Conservation (phyloP, 2,329 filamentous ascomycete species). For the Talaromyces islandicus region DNA sequence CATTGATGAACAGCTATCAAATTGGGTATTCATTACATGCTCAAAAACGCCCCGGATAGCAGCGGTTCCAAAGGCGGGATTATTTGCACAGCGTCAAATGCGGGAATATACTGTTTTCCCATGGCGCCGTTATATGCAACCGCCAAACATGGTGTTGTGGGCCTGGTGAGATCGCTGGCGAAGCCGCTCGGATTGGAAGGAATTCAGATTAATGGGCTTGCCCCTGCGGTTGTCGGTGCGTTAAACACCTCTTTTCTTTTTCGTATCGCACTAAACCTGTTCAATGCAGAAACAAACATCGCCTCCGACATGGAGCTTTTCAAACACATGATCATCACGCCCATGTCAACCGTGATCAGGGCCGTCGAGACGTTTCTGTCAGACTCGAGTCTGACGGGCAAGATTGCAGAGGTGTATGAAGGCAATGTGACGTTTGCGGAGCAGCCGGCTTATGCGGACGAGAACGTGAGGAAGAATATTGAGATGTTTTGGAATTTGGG, state of each 20-base stretch:
- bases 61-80: conserved; percentile 37
- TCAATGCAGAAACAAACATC: conserved; percentile 40
- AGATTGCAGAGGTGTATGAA: conserved; percentile 47
- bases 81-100: conserved; percentile 50
- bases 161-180: conserved; percentile 45
- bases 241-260: neutral
- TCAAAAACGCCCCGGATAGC: conserved; percentile 31
- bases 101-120: conserved; percentile 48
- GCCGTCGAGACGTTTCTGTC: conserved; percentile 40
- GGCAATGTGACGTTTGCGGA: conserved; percentile 43
- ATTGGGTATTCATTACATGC: conserved; percentile 46
- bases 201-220: conserved; percentile 49
- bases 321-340: conserved; percentile 46
- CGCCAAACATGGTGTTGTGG: conserved; percentile 45
- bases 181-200: conserved; percentile 31
- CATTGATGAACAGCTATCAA: conserved; percentile 37
- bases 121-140: conserved; percentile 47
- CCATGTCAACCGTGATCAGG: conserved; percentile 43
- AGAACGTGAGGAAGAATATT: conserved; percentile 43
- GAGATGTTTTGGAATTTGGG: conserved; percentile 45
- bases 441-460: conserved; percentile 43
- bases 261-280: neutral
- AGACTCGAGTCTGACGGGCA: conserved; percentile 38
- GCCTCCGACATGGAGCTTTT: conserved; percentile 41
- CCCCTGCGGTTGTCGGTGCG: conserved; percentile 47